phyloP scores from a whole-genome alignment of 2,329 filamentous ascomycete genomes.

The Coleophoma cylindrospora region DNA sequence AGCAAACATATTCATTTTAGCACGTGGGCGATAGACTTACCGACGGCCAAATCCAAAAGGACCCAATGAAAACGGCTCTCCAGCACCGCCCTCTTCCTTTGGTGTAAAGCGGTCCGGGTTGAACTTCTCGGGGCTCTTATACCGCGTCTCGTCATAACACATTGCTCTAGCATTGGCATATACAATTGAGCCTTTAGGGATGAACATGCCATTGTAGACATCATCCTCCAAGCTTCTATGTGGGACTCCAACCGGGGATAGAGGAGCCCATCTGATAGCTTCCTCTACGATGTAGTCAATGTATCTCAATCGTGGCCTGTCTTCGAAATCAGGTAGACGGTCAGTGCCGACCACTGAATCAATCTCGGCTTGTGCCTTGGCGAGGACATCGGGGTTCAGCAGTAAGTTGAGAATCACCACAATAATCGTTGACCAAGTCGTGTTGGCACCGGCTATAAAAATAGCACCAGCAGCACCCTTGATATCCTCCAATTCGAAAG shows the following conservation, averaged over 20 bases:
- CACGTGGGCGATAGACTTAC: conserved; percentile 11
- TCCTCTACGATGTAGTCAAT: conserved; percentile 43
- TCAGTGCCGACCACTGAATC: conserved; percentile 40
- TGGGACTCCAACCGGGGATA: conserved; percentile 46
- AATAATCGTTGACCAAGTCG: conserved; percentile 35
- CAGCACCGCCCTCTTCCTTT: conserved; percentile 32
- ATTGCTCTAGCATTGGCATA: conserved; percentile 48
- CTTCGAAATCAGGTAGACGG: conserved; percentile 40
- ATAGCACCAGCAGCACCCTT: conserved; percentile 44
- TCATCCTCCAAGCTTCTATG: conserved; percentile 50
- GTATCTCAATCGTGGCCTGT: conserved; percentile 36
- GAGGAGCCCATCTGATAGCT: conserved; percentile 36
- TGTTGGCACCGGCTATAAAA: conserved; percentile 35
- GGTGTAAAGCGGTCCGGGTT: conserved; percentile 38
- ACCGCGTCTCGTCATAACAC: conserved; percentile 41
- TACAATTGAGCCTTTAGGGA: conserved; percentile 50
- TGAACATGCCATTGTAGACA: conserved; percentile 49
- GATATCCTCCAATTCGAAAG: conserved; percentile 24
- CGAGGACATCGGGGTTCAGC: conserved; percentile 34
- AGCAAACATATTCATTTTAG: background rate
- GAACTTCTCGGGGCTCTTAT: conserved; percentile 37
- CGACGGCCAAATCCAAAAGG: conserved; percentile 45
- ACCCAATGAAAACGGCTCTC: conserved; percentile 39
- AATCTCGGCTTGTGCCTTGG: conserved; percentile 39
- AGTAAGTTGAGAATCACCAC: conserved; percentile 34